A percentile compares a stretch with the other conserved stretches of the same genome.
phyloP scores from a whole-genome alignment of 306 rosid genomes.

The Senna siamea region DNA sequence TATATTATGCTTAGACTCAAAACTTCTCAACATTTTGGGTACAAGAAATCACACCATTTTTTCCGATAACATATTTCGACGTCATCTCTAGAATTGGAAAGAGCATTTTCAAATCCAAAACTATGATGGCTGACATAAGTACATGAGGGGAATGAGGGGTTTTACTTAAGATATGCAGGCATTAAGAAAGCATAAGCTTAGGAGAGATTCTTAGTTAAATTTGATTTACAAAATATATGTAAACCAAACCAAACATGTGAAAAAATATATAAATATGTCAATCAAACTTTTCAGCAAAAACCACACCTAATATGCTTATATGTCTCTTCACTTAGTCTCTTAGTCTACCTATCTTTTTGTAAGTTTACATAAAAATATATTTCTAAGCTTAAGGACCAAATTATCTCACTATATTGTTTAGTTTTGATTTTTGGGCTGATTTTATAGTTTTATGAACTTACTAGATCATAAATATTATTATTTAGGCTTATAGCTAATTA shows the following conservation, averaged over 20 bases:
- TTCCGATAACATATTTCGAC: not conserved
- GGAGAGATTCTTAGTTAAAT: not conserved
- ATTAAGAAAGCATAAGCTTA: not conserved
- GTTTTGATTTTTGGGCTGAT: not conserved
- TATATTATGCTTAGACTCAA: not conserved
- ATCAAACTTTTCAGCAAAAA: not conserved
- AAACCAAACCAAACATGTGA: not conserved
- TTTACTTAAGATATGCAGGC: not conserved
- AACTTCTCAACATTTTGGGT: not conserved
- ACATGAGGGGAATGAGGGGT: not conserved
- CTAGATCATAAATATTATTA: no score
- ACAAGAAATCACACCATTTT: not conserved
- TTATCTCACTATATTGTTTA: not conserved
- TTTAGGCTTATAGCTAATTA: no score
- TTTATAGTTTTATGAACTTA: not conserved
- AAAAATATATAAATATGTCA: not conserved
- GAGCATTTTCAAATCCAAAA: slow-evolving; percentile 15
- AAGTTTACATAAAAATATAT: not conserved
- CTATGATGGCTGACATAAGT: not conserved
- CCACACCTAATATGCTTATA: not conserved
- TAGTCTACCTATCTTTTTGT: no score
- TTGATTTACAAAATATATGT: not conserved
- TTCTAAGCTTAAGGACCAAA: not conserved
- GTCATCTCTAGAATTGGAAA: not conserved
- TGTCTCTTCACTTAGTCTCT: no score